Evolutionary conservation across 1,139 yeast species (phyloP), one percentile per base, ranked within the genome.

Genomic region (Spencermartinsiella ligniputridi): DNA sequence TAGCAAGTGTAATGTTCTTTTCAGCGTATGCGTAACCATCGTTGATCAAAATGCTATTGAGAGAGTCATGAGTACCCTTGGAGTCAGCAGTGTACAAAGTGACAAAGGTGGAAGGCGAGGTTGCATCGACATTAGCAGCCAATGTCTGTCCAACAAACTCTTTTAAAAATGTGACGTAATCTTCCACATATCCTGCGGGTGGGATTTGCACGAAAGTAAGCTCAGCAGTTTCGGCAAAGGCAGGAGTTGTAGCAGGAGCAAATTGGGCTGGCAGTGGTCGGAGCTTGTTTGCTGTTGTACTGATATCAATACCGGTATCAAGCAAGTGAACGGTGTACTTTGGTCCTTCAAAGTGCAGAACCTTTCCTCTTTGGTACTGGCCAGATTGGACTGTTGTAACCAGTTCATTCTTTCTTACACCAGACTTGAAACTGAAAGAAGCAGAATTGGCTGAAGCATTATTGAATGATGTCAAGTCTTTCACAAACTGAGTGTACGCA

Each of bases 11-110:
- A 24, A 69, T 58, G 38, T 61, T 61, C 49, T 69, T 66, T 46
- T 76, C 76, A 35, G 83, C 83, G 45, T 81, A 70, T 2, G 79
- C 92, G 70, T 75, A 78, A 18, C 94, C 95, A 43, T 76, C 76
- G 49, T 70, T 65, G 22, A 84, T 79, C 55, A 85, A 64, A 45
- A 78, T 76, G 52, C 72, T 72, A 66, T 84, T 85, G 53, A 85
- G 71, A 34, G 88, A 77, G 62, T 79, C 82, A 13, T 70, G 64
- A 4, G 83, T 70, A 46, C 82, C 81, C 48, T 67, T 68, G 21
- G 85, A 78, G 51, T 75, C 71, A 39, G 78, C 79, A 1, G 89
- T 75, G 56, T 79, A 84, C 41, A 85, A 64, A 3, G 83, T 71
- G 35, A 76, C 77, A 36, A 72, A 75, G 56, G 66, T 71, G 1